Percentiles rank a stretch among this genome's conserved stretches.
Evolutionary conservation across 2,329 filamentous ascomycete genomes (phyloP).

Genomic region (Fusarium albosuccineum): DNA sequence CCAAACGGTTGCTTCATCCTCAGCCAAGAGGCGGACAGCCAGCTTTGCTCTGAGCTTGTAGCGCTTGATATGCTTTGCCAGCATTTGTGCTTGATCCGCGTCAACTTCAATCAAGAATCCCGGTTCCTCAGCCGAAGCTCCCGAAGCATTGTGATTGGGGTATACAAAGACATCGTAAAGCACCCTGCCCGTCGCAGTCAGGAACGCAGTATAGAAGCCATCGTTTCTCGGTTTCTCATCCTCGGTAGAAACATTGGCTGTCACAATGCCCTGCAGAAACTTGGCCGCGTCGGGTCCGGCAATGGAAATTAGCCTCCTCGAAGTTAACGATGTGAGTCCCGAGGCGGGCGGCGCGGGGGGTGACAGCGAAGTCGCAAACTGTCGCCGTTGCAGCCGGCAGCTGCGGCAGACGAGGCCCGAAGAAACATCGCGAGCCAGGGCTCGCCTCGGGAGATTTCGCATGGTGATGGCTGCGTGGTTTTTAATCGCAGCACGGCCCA

Average conservation of each 20-base stretch:
- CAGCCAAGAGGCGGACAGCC: conserved; percentile 73
- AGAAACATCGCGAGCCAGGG: conserved; percentile 31
- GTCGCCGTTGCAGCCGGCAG: conserved; percentile 50
- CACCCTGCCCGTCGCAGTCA: conserved; percentile 87
- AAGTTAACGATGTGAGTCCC: conserved; percentile 70
- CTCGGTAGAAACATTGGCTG: conserved; percentile 64
- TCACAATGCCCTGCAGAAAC: conserved; percentile 91
- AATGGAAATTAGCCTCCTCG: conserved; percentile 83
- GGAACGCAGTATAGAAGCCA: conserved; percentile 84
- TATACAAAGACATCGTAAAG: conserved; percentile 94
- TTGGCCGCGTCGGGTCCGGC: conserved; percentile 82
- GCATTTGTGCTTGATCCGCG: conserved; percentile 68
- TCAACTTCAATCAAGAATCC: conserved; percentile 85
- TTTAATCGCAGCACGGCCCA: conserved; percentile 9
- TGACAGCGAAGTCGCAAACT: conserved; percentile 47
- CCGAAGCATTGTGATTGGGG: conserved; percentile 60
- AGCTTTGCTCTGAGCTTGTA: conserved; percentile 91
- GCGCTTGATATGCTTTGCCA: conserved; percentile 81
- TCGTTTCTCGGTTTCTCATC: conserved; percentile 53
- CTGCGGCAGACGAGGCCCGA: conserved; percentile 47
- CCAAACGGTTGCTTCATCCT: conserved; percentile 77
- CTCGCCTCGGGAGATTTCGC: conserved; percentile 43
- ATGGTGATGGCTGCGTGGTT: conserved; percentile 32
- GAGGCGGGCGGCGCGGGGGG: conserved; percentile 59
- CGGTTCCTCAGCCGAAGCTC: conserved; percentile 45